These are phyloP conservation scores for Peltaster fructicola DNA, from an alignment of 2,329 filamentous ascomycete species.

Conservation along the genomic window DNA sequence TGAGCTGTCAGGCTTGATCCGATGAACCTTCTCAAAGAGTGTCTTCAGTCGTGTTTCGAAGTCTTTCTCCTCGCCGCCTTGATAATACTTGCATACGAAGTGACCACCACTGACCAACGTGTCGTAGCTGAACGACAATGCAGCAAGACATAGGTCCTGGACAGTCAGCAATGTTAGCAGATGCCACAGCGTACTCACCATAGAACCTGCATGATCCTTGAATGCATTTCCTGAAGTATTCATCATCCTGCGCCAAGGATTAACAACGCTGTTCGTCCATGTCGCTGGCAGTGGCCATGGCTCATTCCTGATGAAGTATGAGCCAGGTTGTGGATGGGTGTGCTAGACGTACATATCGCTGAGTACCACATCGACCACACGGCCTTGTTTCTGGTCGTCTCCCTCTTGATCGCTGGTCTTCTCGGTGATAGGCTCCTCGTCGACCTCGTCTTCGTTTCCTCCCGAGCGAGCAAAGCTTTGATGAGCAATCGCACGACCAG, in stretches of 20 bases:
- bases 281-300: no score
- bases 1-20: constrained; percentile 85
- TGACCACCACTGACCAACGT: constrained; percentile 68
- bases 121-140: constrained; percentile 69
- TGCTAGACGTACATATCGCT: constrained; percentile 99
- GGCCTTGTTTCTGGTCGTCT: constrained; percentile 27
- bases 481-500: no score
- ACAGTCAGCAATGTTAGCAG: not conserved
- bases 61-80: constrained; percentile 67
- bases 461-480: no score
- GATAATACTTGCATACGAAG: constrained; percentile 96
- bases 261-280: constrained; percentile 79
- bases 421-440: constrained; percentile 18
- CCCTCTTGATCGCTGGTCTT: no score
- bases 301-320: no score
- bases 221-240: constrained; percentile 84
- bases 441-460: constrained; percentile 14
- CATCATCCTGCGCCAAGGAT: constrained; percentile 97
- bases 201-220: constrained; percentile 80
- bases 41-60: constrained; percentile 58
- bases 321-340: constrained; percentile 57
- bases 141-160: constrained; percentile 78
- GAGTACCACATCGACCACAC: constrained; percentile 74
- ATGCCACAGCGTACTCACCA: constrained; percentile 42
- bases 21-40: constrained; percentile 62